Percentiles rank a stretch among this genome's conserved stretches.
Conservation (phyloP, 192 early-diverging fungal species). For the Backusella tarrabulga region DNA sequence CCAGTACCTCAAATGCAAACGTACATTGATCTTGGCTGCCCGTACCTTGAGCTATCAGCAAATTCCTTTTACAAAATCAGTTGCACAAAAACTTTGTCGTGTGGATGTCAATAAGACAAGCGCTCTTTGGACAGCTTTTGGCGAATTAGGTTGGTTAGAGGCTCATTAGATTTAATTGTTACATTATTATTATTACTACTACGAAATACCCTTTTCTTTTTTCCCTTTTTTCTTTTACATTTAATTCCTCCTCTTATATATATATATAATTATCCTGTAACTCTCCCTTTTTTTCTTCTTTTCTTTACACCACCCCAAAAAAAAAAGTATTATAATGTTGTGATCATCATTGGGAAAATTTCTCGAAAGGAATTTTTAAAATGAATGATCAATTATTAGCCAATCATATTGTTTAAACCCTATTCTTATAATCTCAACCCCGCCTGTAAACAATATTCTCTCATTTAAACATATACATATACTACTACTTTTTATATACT, state of each 20-base stretch:
- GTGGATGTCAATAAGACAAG: constrained; percentile 96
- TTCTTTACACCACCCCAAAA: background rate
- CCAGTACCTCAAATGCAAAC: constrained; percentile 83
- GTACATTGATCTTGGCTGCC: constrained; percentile 67
- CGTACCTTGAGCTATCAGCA: constrained; percentile 36
- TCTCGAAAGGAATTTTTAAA: background rate
- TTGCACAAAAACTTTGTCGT: constrained; percentile 86
- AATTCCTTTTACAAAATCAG: constrained; percentile 78
- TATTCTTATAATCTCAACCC: background rate
- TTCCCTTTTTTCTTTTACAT: background rate
- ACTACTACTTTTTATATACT: background rate
- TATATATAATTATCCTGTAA: background rate
- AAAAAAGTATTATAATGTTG: background rate
- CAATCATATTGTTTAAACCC: background rate
- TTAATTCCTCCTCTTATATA: background rate
- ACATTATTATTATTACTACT: background rate
- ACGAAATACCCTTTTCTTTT: constrained; percentile 1
- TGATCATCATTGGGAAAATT: background rate
- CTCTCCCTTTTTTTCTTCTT: background rate
- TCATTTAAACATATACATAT: background rate
- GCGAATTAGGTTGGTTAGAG: constrained; percentile 79
- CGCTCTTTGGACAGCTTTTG: constrained; percentile 88
- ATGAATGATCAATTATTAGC: constrained; percentile 7
- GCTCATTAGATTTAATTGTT: background rate
- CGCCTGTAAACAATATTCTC: background rate